Conservation (phyloP, 805 yeast genomes). For the Maudiozyma turicensis region DNA sequence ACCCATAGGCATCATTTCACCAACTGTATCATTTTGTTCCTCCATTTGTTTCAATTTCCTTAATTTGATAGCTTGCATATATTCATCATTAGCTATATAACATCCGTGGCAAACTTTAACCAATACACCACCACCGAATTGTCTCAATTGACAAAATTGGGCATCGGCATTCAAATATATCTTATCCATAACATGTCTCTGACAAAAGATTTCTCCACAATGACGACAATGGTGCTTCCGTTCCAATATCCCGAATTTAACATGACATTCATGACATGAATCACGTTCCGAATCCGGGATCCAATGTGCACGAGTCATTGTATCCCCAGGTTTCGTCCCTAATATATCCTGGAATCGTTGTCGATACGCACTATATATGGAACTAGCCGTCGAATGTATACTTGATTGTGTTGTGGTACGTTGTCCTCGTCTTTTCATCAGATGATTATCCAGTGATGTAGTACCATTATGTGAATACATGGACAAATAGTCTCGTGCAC, state of each 20-base stretch:
- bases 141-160: conserved; percentile 30
- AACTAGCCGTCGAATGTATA: conserved; percentile 19
- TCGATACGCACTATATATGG: conserved; percentile 5
- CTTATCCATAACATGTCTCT: conserved; percentile 51
- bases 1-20: conserved; percentile 2
- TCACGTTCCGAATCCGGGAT: conserved; percentile 56
- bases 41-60: conserved; percentile 3
- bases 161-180: conserved; percentile 49
- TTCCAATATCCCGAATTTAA: conserved; percentile 65
- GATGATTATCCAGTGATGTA: background rate
- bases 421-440: background rate
- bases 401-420: conserved; percentile 7
- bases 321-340: background rate
- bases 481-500: background rate
- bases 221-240: conserved; percentile 78
- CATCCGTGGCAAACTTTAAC: conserved; percentile 66
- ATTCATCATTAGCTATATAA: conserved; percentile 46
- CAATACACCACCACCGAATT: conserved; percentile 39
- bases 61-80: conserved; percentile 28
- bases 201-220: conserved; percentile 76
- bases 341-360: conserved; percentile 1
- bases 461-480: background rate
- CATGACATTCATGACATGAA: conserved; percentile 60
- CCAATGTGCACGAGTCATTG: conserved; percentile 44
- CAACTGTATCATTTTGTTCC: background rate